A percentile compares a stretch with the other conserved stretches of the same genome.
Conservation (phyloP, 768 basidiomycete genomes). For the Mrakia frigida region DNA sequence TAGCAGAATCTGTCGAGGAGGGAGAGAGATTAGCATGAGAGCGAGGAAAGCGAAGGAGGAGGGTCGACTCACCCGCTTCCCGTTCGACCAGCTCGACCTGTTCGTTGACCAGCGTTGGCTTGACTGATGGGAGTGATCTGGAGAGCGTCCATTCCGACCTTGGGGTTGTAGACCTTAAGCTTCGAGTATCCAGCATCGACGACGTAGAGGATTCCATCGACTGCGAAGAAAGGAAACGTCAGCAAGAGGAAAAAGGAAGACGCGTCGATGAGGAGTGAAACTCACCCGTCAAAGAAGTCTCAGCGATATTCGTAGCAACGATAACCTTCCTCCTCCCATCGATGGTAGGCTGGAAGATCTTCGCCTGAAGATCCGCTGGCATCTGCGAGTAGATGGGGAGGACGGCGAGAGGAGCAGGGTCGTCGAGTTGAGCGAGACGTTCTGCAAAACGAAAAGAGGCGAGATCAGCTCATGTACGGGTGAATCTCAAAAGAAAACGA, state of each 20-base stretch:
- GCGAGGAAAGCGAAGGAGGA: conserved; percentile 21
- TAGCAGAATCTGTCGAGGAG: conserved; percentile 69
- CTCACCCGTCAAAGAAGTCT: conserved; percentile 87
- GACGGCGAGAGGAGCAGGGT: conserved; percentile 79
- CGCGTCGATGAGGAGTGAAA: not conserved
- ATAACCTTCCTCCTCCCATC: conserved; percentile 96
- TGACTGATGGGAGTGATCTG: conserved; percentile 99
- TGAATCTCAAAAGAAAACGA: not conserved
- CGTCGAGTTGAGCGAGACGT: conserved; percentile 84
- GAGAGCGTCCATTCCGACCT: conserved; percentile 97
- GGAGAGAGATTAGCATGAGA: not conserved
- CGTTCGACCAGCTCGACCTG: conserved; percentile 92
- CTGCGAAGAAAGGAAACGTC: conserved; percentile 47
- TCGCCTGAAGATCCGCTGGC: conserved; percentile 97
- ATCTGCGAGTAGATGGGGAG: conserved; percentile 98
- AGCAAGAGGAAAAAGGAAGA: conserved; percentile 26
- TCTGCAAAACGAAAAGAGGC: conserved; percentile 51
- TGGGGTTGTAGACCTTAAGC: conserved; percentile 97
- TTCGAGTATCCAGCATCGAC: conserved; percentile 97
- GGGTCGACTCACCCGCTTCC: conserved; percentile 70
- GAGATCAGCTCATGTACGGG: not conserved
- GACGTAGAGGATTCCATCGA: conserved; percentile 95
- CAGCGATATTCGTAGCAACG: conserved; percentile 97
- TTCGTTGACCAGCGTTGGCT: conserved; percentile 93
- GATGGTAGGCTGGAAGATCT: conserved; percentile 88